Conservation (phyloP, 176 grass and related monocot species). For the Avena eriantha region DNA sequence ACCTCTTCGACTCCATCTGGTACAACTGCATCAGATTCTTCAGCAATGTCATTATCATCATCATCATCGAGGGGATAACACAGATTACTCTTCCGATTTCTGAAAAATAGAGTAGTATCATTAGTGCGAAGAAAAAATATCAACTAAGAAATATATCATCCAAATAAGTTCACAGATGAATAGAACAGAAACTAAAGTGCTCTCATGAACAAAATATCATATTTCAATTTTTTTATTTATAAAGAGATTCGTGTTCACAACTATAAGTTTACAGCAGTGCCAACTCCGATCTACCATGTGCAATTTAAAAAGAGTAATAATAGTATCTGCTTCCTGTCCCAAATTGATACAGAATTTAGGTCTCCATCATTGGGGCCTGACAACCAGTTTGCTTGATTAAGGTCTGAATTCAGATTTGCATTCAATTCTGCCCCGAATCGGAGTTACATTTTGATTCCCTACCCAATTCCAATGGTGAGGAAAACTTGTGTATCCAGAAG, state of each 20-base stretch:
- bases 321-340: neutral
- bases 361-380: no score
- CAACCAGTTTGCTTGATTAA: no score
- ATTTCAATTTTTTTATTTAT: neutral
- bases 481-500: neutral
- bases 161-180: slow-evolving; percentile 23
- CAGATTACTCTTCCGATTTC: slow-evolving; percentile 62
- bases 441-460: slow-evolving; percentile 1
- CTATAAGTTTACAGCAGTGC: neutral
- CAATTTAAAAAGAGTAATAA: neutral
- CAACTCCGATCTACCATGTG: slow-evolving; percentile 10
- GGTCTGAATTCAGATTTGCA: neutral
- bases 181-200: slow-evolving; percentile 38
- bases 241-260: neutral
- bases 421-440: neutral
- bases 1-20: slow-evolving; percentile 96
- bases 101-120: slow-evolving; percentile 45
- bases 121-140: slow-evolving; percentile 34
- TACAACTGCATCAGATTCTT: slow-evolving; percentile 79
- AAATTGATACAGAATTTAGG: no score
- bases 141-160: slow-evolving; percentile 16
- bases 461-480: neutral
- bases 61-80: slow-evolving; percentile 77
- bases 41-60: slow-evolving; percentile 70
- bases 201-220: slow-evolving; percentile 29